Conservation (phyloP, 352 stramenopile species). For the Phytophthora citricola region DNA sequence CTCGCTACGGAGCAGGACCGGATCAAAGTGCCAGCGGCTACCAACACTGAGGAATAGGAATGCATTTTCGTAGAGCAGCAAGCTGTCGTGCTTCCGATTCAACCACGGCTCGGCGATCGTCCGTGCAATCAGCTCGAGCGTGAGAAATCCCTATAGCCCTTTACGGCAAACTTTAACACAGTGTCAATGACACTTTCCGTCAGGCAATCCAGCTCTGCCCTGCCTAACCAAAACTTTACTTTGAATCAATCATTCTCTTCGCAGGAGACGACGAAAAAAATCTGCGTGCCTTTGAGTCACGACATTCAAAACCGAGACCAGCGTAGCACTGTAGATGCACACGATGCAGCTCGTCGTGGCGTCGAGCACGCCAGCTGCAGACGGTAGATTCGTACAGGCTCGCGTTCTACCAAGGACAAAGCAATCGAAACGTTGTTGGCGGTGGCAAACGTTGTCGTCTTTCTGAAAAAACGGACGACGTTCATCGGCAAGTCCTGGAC, state of each 20-base stretch:
- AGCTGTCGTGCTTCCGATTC: slow-evolving; percentile 3
- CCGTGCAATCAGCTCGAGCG: slow-evolving; percentile 2
- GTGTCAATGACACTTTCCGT: not conserved
- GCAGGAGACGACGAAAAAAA: slow-evolving; percentile 26
- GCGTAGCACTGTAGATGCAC: slow-evolving; percentile 27
- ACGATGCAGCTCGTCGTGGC: slow-evolving; percentile 26
- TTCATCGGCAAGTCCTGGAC: no score
- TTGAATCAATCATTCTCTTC: not conserved
- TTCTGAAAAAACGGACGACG: no score
- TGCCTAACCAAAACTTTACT: slow-evolving; percentile 1
- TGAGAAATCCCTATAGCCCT: slow-evolving; percentile 8
- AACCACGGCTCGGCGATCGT: slow-evolving; percentile 12
- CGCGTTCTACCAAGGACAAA: not conserved
- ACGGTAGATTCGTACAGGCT: not conserved
- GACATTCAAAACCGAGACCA: not conserved
- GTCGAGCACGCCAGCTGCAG: slow-evolving; percentile 17
- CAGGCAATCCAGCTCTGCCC: not conserved
- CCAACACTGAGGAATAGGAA: not conserved
- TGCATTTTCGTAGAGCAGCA: slow-evolving; percentile 12
- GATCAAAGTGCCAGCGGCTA: slow-evolving; percentile 1
- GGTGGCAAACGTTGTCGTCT: not conserved
- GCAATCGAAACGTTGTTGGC: not conserved
- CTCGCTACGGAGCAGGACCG: slow-evolving; percentile 40
- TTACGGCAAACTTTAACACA: not conserved
- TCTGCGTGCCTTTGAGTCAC: not conserved